Evolutionary conservation across 768 basidiomycete genomes (phyloP), one percentile per base, ranked within the genome.

Genomic region (Mycena alexandri): DNA sequence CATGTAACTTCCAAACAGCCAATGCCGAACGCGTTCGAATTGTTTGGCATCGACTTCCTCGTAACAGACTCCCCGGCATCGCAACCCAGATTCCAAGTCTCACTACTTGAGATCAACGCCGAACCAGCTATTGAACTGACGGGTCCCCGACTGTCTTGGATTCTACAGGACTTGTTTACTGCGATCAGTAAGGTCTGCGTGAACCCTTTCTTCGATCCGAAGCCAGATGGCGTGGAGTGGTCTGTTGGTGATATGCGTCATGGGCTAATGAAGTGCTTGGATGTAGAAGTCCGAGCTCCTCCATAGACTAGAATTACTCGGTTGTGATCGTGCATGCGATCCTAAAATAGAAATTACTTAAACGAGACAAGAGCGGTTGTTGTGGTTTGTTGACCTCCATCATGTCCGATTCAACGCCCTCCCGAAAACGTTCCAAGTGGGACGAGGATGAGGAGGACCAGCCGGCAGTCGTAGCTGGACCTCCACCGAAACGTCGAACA

Each of bases 71-170:
- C 60, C 16, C 70, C 57, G 5, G 62, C 73, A 0, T 58, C 52
- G 14, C 44, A 48, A 14, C 61, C 59, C 8, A 73, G 76, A 10
- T 86, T 89, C 61, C 84, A 87, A 67, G 89, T 94, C 17, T 89
- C 91, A 61, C 81, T 98, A 2, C 84, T 98, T 34, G 98, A 99
- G 78, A 84, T 97, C 73, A 99, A 99, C 75, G 90, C 97, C 8
- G 96, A 96, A 70, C 97, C 98, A 1, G 98, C 98, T 48, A 97
- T 99, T 65, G 94, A 96, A 73, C 86, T 97, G 61, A 96, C 96
- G 0, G 98, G 96, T 1, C 86, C 90, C 41, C 85, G 95, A 33
- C 79, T 98, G 41, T 86, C 88, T 19, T 92, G 92, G 87, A 88
- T 96, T 50, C 79, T 98, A 59, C 87, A 91, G 72, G 92, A 93